These are phyloP conservation scores for Fusarium sp. DNA, from an alignment of 2,329 filamentous ascomycete genomes.

Conservation along the genomic window DNA sequence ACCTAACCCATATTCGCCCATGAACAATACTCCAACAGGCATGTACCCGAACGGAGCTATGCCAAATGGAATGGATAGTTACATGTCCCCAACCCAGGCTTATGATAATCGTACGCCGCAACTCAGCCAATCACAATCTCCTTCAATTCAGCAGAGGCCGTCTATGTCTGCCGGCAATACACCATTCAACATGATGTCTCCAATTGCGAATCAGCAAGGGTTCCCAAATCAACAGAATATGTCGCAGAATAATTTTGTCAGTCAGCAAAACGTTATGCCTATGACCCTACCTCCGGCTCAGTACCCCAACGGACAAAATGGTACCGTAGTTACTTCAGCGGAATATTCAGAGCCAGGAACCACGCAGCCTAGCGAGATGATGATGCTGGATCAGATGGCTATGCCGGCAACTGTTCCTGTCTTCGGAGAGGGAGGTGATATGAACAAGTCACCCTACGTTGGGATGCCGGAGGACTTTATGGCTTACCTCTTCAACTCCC, in stretches of 20 bases:
- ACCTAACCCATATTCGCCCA: conserved; percentile 58
- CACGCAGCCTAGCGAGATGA: conserved; percentile 62
- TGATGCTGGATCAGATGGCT: conserved; percentile 70
- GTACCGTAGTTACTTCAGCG: conserved; percentile 46
- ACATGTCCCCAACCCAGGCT: conserved; percentile 52
- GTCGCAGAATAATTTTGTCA: conserved; percentile 62
- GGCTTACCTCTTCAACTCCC: conserved; percentile 79
- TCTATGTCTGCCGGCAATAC: conserved; percentile 58
- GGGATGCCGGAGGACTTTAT: conserved; percentile 89
- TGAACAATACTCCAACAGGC: conserved; percentile 55
- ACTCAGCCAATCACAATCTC: conserved; percentile 47
- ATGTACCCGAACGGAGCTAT: conserved; percentile 40
- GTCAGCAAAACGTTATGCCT: conserved; percentile 69
- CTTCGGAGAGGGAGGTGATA: conserved; percentile 82
- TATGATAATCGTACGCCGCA: conserved; percentile 45
- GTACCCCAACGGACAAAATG: conserved; percentile 52
- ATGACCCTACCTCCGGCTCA: conserved; percentile 72
- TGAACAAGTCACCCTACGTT: conserved; percentile 84
- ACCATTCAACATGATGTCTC: conserved; percentile 63
- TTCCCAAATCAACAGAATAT: conserved; percentile 60
- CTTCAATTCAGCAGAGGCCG: conserved; percentile 56
- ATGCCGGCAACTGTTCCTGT: conserved; percentile 80
- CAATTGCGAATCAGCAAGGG: conserved; percentile 60
- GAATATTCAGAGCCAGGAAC: conserved; percentile 59
- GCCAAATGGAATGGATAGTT: conserved; percentile 53